Conservation (phyloP, 2,329 filamentous ascomycete species). For the Neopestalotiopsis clavispora region DNA sequence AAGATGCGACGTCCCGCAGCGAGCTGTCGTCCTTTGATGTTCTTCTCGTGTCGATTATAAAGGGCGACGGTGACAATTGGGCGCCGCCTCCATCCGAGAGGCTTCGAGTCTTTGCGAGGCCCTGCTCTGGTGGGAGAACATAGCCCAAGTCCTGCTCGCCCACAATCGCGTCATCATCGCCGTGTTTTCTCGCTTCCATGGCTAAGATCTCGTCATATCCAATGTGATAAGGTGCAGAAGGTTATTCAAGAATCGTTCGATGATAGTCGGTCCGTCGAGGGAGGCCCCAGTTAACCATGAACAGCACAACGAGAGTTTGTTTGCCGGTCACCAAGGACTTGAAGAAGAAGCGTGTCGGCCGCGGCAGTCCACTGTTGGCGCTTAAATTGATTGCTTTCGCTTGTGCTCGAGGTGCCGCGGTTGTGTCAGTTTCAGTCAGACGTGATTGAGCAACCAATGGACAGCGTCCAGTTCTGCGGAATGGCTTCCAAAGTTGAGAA, state of each 20-base stretch:
- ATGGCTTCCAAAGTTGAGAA: background rate
- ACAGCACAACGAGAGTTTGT: background rate
- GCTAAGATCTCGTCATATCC: constrained; percentile 31
- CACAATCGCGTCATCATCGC: constrained; percentile 9
- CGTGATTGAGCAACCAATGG: background rate
- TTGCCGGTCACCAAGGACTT: background rate
- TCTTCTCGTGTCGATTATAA: constrained; percentile 56
- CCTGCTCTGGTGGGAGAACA: constrained; percentile 19
- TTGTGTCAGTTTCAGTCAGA: background rate
- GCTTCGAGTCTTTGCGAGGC: constrained; percentile 60
- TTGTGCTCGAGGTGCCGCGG: background rate
- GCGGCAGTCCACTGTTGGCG: background rate
- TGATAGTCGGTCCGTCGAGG: background rate
- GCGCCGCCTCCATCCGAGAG: constrained; percentile 67
- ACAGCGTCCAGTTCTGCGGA: background rate
- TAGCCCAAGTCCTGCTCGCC: constrained; percentile 2
- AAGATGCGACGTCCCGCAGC: constrained; percentile 44
- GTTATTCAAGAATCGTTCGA: background rate
- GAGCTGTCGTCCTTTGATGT: constrained; percentile 71
- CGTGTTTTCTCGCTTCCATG: constrained; percentile 28
- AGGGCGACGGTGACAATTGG: constrained; percentile 63
- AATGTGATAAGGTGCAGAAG: background rate
- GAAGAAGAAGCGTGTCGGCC: background rate
- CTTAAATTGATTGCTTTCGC: background rate
- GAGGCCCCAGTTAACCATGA: background rate